phyloP scores from a whole-genome alignment of 805 yeast species.

The Barnettozyma wickerhamii region DNA sequence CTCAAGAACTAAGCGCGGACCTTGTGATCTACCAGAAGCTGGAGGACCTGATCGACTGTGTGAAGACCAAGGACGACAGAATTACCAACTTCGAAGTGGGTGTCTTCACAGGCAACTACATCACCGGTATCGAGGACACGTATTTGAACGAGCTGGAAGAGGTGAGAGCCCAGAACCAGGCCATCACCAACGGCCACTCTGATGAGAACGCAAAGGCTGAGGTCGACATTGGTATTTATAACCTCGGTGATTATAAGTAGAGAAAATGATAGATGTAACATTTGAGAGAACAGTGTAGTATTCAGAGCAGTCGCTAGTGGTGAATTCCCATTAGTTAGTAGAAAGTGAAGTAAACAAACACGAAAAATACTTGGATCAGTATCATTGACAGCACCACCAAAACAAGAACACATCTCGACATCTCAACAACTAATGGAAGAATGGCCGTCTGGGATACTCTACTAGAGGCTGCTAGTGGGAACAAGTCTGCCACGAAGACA shows the following conservation, averaged over 20 bases:
- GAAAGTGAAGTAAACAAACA: too few relatives aligned
- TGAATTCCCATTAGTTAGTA: too few relatives aligned
- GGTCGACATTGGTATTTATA: constrained; percentile 58
- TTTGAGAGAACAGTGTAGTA: too few relatives aligned
- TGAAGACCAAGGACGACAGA: constrained; percentile 41
- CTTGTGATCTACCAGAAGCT: constrained; percentile 83
- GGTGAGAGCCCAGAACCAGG: constrained; percentile 74
- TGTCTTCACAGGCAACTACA: constrained; percentile 90
- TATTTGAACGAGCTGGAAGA: constrained; percentile 79
- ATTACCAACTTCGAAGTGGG: constrained; percentile 85
- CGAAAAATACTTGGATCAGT: too few relatives aligned
- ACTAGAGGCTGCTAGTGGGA: constrained; percentile 5
- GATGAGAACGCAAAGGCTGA: constrained; percentile 75
- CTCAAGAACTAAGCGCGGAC: constrained; percentile 82
- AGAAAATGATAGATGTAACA: too few relatives aligned
- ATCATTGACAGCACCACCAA: too few relatives aligned
- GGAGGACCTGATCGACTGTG: constrained; percentile 78
- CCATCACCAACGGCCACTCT: constrained; percentile 44
- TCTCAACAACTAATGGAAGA: too few relatives aligned
- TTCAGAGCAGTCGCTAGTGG: too few relatives aligned
- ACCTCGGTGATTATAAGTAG: constrained; percentile 46
- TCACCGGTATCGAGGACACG: constrained; percentile 88
- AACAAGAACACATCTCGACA: too few relatives aligned
- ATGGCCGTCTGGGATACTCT: constrained; percentile 19
- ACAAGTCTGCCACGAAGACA: constrained; percentile 2